These are phyloP conservation scores for Suillus plorans DNA, from an alignment of 768 basidiomycete genomes.

Conservation along the genomic window DNA sequence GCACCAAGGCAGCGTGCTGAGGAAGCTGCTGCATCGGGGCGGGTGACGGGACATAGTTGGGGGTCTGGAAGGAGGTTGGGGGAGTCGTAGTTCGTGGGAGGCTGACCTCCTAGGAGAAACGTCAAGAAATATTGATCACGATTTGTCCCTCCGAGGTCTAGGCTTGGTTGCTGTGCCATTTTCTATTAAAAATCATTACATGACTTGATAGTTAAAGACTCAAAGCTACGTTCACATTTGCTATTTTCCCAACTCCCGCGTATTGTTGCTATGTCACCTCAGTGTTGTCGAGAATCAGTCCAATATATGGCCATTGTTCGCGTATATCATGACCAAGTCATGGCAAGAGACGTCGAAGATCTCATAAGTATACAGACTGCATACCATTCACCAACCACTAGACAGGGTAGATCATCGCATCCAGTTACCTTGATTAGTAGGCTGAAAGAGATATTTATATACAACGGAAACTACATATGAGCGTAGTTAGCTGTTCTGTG, in stretches of 20 bases:
- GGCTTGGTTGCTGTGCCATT: neutral
- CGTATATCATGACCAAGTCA: neutral
- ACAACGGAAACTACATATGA: too few relatives aligned
- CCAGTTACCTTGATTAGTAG: too few relatives aligned
- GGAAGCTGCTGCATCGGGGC: conserved; percentile 14
- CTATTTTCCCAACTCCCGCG: neutral
- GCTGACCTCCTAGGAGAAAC: neutral
- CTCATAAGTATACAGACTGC: neutral
- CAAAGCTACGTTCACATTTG: neutral
- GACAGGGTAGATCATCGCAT: too few relatives aligned
- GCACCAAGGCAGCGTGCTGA: conserved; percentile 46
- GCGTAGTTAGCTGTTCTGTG: too few relatives aligned
- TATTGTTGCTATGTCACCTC: neutral
- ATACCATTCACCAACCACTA: too few relatives aligned
- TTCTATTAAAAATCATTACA: neutral
- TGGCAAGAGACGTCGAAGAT: neutral
- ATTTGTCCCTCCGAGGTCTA: neutral
- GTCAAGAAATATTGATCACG: neutral
- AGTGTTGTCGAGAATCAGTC: neutral
- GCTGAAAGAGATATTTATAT: too few relatives aligned
- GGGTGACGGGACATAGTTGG: conserved; percentile 45
- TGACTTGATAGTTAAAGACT: neutral
- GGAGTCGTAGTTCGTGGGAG: conserved; percentile 8
- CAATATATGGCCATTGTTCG: neutral
- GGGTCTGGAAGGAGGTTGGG: conserved; percentile 56